Base-by-base conservation (phyloP, 352 stramenopile genomes). In the Phytophthora syringae region DNA sequence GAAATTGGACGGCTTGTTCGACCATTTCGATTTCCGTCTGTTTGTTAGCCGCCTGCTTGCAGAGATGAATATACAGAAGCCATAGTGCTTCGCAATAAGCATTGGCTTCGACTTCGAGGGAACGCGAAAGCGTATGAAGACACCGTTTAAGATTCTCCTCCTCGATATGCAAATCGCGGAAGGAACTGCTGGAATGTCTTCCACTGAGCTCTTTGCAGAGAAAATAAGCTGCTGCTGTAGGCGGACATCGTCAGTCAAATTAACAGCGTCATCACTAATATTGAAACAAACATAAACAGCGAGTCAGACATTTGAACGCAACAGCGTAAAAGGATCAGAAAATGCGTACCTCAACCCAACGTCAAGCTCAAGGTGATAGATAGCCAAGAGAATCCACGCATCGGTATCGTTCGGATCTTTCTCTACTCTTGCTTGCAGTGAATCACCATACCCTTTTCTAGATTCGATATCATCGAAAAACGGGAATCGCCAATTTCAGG, bases 331-430 rank as follows among this genome's bases (percentile, higher is more conserved):
- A 34, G 9, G 21, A 54, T 15, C 18, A 18, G 0, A 32, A 24
- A 56, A 25, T 18, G 48, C 62, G 36, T 70, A 84, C 79, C 77
- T 82, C 2, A 64, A 28, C 5, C 47, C 63, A 48, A 77, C 52
- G 49, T 84, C 75, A 30, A 88, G 62, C 16, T 80, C 60, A 36
- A 88, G 70, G 24, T 88, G 73, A 36, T 66, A 65, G 34, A 88
- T 74, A 37, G 80, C 77, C n/a, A 88, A 49, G 48, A 77, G 57
- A 22, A 88, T 60, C 80, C 80, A 88, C 1, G 75, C 73, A 47
- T 77, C 66, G 21, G 56, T 72, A 15, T 83, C 65, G 7, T 30
- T 70, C 24, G 75, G 53, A 30, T 68, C 27, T 30, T 73, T 27
- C 16, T 79, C 50, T 12, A 86, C 55, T 16, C 52, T 72, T 54